These are phyloP conservation scores for Neofusicoccum kwambonambiense DNA, from an alignment of 2,329 filamentous ascomycete species.

Conservation along the genomic window DNA sequence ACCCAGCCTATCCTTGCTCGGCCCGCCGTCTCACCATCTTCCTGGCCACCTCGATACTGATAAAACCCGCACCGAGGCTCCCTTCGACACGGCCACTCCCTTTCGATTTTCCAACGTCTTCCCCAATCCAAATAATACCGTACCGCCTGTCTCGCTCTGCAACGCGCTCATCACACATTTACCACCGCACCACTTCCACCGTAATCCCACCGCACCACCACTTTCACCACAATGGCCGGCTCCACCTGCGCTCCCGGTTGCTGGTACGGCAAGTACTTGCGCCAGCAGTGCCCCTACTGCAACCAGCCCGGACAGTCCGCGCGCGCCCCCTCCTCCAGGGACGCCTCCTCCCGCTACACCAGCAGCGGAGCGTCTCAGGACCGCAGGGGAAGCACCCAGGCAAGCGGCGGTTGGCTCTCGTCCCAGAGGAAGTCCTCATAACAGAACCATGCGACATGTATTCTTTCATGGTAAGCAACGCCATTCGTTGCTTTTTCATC, in stretches of 20 bases:
- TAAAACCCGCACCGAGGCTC: not conserved
- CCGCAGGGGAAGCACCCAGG: not conserved
- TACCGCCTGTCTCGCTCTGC: not conserved
- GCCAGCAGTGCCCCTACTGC: conserved; percentile 13
- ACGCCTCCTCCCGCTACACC: conserved; percentile 3
- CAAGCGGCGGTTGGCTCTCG: conserved; percentile 2
- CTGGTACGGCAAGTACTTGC: conserved; percentile 13
- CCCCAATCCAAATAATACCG: not conserved
- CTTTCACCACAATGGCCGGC: not conserved
- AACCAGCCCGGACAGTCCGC: not conserved
- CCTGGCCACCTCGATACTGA: conserved; percentile 2
- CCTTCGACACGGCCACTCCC: not conserved
- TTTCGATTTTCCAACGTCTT: not conserved
- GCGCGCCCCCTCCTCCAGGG: not conserved
- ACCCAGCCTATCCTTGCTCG: not conserved
- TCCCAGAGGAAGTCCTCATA: not conserved
- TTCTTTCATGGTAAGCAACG: not conserved
- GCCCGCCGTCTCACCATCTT: conserved; percentile 11
- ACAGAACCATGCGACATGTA: not conserved
- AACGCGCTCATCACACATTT: not conserved
- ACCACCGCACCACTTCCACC: not conserved
- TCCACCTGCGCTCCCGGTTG: conserved; percentile 6
- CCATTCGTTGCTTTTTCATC: not conserved
- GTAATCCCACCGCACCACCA: not conserved
- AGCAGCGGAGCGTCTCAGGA: not conserved